phyloP scores from a whole-genome alignment of 2,329 filamentous ascomycete species.

The Botrytis fabae region DNA sequence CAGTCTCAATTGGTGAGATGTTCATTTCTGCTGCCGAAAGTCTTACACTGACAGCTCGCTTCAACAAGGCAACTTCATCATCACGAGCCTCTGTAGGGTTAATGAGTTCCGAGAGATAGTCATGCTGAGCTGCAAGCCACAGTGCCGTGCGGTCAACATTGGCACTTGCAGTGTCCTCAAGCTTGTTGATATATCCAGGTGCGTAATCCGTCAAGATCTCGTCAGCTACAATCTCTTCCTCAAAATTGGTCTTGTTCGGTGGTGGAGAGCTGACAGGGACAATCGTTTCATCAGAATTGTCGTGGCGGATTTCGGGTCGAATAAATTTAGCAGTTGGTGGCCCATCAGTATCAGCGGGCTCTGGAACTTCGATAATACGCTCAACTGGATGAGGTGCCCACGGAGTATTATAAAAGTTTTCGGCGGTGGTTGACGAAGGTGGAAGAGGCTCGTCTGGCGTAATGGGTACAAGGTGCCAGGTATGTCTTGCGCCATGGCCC shows the following conservation, averaged over 20 bases:
- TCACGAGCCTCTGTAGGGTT: conserved; percentile 52
- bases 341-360: conserved; percentile 53
- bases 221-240: conserved; percentile 57
- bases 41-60: conserved; percentile 37
- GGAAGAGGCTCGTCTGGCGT: conserved; percentile 56
- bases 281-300: conserved; percentile 44
- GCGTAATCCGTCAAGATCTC: conserved; percentile 72
- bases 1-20: conserved; percentile 40
- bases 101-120: conserved; percentile 70
- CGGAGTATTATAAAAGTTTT: conserved; percentile 85
- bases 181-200: conserved; percentile 70
- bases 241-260: background rate
- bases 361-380: conserved; percentile 62
- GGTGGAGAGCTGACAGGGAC: conserved; percentile 27
- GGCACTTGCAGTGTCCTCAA: conserved; percentile 68
- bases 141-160: conserved; percentile 81
- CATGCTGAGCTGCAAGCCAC: conserved; percentile 81
- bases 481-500: conserved; percentile 71
- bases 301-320: conserved; percentile 38
- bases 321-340: conserved; percentile 64
- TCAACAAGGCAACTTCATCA: conserved; percentile 39
- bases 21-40: conserved; percentile 41
- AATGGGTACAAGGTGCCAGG: conserved; percentile 69
- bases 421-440: conserved; percentile 86
- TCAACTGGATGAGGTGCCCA: conserved; percentile 66